Evolutionary conservation across 495 filamentous ascomycete species (phyloP).

Genomic region (Clavariopsis aquatica): DNA sequence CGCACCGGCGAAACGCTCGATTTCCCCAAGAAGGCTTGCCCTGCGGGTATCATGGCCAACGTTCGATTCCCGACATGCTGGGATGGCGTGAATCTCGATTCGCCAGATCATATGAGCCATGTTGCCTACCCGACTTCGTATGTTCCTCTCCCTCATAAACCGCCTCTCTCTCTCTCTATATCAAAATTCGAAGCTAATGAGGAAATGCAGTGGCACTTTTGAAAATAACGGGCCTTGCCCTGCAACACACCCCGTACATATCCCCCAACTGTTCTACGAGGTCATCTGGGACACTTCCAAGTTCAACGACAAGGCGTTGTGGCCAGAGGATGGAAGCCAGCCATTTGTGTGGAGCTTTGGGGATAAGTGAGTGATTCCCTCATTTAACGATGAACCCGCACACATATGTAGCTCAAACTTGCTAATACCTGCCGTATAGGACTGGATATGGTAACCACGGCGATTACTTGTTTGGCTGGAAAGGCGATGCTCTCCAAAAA

Average conservation of each 20-base stretch:
- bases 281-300: constrained; percentile 23
- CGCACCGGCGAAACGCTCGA: constrained; percentile 10
- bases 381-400: neutral
- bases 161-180: neutral
- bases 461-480: constrained; percentile 32
- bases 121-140: constrained; percentile 26
- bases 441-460: constrained; percentile 20
- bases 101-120: constrained; percentile 55
- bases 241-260: constrained; percentile 22
- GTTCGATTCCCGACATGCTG: constrained; percentile 43
- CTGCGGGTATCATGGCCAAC: constrained; percentile 25
- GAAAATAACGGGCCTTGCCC: constrained; percentile 28
- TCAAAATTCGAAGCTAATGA: neutral
- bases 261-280: constrained; percentile 29
- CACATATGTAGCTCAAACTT: neutral
- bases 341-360: constrained; percentile 32
- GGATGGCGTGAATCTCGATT: constrained; percentile 59
- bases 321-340: constrained; percentile 29
- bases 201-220: constrained; percentile 14
- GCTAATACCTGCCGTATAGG: neutral
- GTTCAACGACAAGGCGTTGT: constrained; percentile 26
- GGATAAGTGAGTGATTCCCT: constrained; percentile 9
- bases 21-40: constrained; percentile 26
- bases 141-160: neutral
- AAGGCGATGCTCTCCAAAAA: constrained; percentile 26